Base-by-base conservation (phyloP, 2,329 filamentous ascomycete species). In the Colletotrichum cereale region DNA sequence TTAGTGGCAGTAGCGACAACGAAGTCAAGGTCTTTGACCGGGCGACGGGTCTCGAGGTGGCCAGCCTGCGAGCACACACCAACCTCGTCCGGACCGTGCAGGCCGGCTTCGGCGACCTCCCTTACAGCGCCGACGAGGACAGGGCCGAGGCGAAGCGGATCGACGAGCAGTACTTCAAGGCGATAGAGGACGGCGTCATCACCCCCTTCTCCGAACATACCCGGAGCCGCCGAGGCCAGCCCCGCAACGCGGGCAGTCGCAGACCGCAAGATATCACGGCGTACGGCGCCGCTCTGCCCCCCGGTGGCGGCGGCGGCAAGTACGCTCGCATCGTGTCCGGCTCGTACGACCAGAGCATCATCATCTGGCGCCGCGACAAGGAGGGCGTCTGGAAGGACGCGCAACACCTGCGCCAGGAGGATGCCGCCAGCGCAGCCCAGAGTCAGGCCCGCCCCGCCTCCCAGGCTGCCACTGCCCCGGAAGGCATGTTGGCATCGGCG, bases 241-340 rank as follows among this genome's bases (percentile, higher is more conserved):
- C 85, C 86, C 62, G 80, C 82, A 94, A 94, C 71, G 89, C 93
- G 14, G 94, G 94, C 2, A 95, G 93, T 73, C 88, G 89, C 47
- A 87, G 90, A 55, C 93, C 94, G 0, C 88, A 92, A 62, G 91
- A 96, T 73, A 91, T 97, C 55, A 90, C 90, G 67, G 92, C 93
- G 0, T 90, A 93, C 61, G 95, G 95, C 0, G 94, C 95, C 21
- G 96, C 93, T 78, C 86, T 98, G 2, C 96, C 96, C 1, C 95
- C 96, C 0, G 96, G 96, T 16, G 95, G 96, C 31, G 96, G 96
- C 48, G 95, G 96, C 34, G 94, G 94, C 77, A 91, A 88, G 75
- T 98, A 96, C 85, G 94, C 93, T 12, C 91, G 95, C n/a, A 99
- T 99, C 71, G 94, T 99, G 4, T 98, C 95, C 8, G 96, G 96